Conservation (phyloP, 164 flowering plant species). For the Tetrastigma voinierianum region DNA sequence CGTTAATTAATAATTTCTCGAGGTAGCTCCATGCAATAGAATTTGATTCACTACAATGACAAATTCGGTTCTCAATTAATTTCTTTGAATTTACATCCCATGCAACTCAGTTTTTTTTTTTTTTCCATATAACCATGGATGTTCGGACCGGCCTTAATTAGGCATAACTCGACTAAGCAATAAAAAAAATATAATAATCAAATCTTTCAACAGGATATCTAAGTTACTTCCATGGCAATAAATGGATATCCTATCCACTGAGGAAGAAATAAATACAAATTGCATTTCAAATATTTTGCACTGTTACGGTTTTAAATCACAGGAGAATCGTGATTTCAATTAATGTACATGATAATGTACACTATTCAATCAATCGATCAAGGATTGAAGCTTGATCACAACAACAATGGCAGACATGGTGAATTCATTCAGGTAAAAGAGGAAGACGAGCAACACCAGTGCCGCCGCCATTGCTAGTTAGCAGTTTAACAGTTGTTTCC, state of each 20-base stretch:
- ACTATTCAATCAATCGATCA: constrained; percentile 23
- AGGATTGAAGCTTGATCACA: constrained; percentile 12
- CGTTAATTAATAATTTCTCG: no score
- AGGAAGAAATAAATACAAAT: constrained; percentile 6
- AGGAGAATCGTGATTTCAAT: constrained; percentile 22
- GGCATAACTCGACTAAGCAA: no score
- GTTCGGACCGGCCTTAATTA: no score
- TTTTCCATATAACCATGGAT: no score
- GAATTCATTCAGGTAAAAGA: constrained; percentile 49
- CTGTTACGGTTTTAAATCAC: constrained; percentile 6
- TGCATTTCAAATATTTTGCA: constrained; percentile 4
- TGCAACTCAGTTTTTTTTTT: no score
- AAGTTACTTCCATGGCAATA: no score
- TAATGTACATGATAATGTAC: constrained; percentile 27
- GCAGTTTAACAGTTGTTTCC: constrained; percentile 22
- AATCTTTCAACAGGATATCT: no score
- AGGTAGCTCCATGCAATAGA: no score
- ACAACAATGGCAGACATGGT: constrained; percentile 1
- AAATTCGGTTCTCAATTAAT: no score
- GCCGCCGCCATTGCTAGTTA: constrained; percentile 23
- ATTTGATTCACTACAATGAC: no score
- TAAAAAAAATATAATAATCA: no score
- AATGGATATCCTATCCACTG: background rate
- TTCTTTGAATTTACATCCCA: no score
- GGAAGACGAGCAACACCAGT: constrained; percentile 49